phyloP scores from a whole-genome alignment of 1,284 basidiomycete genomes.

The Sporisorium sorghi region DNA sequence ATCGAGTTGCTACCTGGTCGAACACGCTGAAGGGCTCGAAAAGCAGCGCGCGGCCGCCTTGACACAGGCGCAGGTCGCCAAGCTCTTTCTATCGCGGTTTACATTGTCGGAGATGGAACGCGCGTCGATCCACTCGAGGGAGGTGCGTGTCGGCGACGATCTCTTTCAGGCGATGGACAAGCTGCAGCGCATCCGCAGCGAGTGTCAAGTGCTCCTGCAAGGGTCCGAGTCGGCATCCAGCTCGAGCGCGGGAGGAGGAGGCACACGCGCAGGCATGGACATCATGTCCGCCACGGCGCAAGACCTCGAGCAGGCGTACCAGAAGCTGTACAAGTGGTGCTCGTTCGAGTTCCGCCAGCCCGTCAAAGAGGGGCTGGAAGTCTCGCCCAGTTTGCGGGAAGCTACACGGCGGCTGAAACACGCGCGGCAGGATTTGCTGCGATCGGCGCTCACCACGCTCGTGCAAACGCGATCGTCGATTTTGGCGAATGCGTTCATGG shows the following conservation, averaged over 20 bases:
- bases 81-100: constrained; percentile 84
- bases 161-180: constrained; percentile 90
- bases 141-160: constrained; percentile 78
- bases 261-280: constrained; percentile 70
- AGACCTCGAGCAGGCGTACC: constrained; percentile 87
- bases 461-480: constrained; percentile 84
- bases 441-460: constrained; percentile 76
- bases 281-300: constrained; percentile 80
- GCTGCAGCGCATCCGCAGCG: constrained; percentile 81
- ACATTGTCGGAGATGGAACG: constrained; percentile 82
- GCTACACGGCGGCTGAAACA: constrained; percentile 79
- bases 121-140: constrained; percentile 80
- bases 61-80: constrained; percentile 76
- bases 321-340: constrained; percentile 88
- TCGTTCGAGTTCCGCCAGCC: constrained; percentile 83
- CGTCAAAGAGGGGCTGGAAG: constrained; percentile 75
- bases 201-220: constrained; percentile 87
- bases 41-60: constrained; percentile 26
- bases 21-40: constrained; percentile 46
- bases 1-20: constrained; percentile 48
- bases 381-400: constrained; percentile 78
- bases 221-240: constrained; percentile 77
- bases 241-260: constrained; percentile 76
- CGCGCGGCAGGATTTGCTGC: constrained; percentile 73
- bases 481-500: constrained; percentile 82